A percentile compares a stretch with the other conserved stretches of the same genome.
These are phyloP conservation scores for Lepiota brunneoincarnata DNA, from an alignment of 768 basidiomycete genomes.

Conservation along the genomic window DNA sequence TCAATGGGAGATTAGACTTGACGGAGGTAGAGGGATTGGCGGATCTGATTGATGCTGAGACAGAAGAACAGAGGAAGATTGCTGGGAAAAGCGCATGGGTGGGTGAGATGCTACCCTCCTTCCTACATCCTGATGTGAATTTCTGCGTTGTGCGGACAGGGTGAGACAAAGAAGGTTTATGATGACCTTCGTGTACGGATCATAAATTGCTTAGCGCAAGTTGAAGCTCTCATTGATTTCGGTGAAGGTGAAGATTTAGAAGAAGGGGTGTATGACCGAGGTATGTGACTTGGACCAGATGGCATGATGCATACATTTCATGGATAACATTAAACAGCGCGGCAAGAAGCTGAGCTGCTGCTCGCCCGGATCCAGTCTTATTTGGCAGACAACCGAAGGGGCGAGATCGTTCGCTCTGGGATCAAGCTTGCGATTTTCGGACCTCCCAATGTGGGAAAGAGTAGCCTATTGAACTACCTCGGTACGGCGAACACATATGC, in stretches of 20 bases:
- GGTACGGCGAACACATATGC: constrained; percentile 39
- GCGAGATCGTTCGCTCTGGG: constrained; percentile 82
- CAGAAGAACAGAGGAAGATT: constrained; percentile 73
- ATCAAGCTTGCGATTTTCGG: constrained; percentile 87
- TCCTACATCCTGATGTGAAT: neutral
- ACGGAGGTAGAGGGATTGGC: constrained; percentile 88
- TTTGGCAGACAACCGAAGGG: constrained; percentile 68
- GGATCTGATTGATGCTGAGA: constrained; percentile 88
- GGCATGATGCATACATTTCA: neutral
- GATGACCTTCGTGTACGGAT: constrained; percentile 64
- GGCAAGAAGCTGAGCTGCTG: constrained; percentile 45
- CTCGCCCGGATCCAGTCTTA: constrained; percentile 50
- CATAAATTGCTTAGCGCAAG: constrained; percentile 68
- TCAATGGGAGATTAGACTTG: constrained; percentile 78
- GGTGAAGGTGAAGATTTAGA: constrained; percentile 91
- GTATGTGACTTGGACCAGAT: constrained; percentile 30
- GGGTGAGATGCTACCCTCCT: constrained; percentile 23
- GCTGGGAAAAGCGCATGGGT: constrained; percentile 72
- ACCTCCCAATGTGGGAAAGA: constrained; percentile 94
- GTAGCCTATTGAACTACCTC: constrained; percentile 81
- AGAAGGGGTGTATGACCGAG: constrained; percentile 72
- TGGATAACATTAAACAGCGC: constrained; percentile 40
- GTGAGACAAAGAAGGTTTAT: constrained; percentile 55
- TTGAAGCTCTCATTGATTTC: constrained; percentile 92
- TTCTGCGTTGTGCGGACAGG: constrained; percentile 40